phyloP scores from a whole-genome alignment of 2,329 filamentous ascomycete species.

The Arthrobotrys megalospora region DNA sequence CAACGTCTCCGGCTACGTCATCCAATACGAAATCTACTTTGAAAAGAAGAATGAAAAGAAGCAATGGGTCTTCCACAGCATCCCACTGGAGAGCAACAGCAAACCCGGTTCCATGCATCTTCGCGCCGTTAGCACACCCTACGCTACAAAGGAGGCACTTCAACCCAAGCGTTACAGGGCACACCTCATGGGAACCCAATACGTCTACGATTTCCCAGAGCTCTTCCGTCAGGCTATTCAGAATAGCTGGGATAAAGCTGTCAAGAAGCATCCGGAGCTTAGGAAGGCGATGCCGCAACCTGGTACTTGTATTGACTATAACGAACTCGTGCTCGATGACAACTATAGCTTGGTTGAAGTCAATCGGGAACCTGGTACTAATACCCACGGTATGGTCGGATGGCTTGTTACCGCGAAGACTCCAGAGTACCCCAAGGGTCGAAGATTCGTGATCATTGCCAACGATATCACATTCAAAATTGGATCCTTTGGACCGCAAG shows the following conservation, averaged over 20 bases:
- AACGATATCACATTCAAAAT: constrained; percentile 99
- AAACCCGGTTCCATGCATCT: constrained; percentile 97
- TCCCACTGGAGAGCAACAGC: constrained; percentile 75
- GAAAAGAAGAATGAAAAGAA: constrained; percentile 98
- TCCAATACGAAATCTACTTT: constrained; percentile 96
- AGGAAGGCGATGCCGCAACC: constrained; percentile 84
- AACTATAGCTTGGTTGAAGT: constrained; percentile 92
- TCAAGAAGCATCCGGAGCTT: constrained; percentile 80
- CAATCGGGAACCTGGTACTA: constrained; percentile 92
- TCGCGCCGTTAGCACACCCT: constrained; percentile 89
- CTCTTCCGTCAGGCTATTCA: constrained; percentile 98
- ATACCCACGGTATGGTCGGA: constrained; percentile 97
- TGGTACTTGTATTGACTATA: constrained; percentile 94
- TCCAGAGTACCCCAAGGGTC: constrained; percentile 92
- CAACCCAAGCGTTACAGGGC: constrained; percentile 99
- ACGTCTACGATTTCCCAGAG: constrained; percentile 99
- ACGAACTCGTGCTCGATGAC: constrained; percentile 94
- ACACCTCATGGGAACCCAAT: constrained; percentile 98
- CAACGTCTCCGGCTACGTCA: constrained; percentile 98
- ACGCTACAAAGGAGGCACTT: constrained; percentile 97
- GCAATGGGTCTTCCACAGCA: constrained; percentile 98
- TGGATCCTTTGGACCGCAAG: constrained; percentile 94
- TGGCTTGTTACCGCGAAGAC: constrained; percentile 97
- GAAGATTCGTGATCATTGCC: constrained; percentile 94
- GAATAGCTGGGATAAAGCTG: constrained; percentile 87